Base-by-base conservation (phyloP, 176 grass and related monocot genomes). In the Alloteropsis semialata region DNA sequence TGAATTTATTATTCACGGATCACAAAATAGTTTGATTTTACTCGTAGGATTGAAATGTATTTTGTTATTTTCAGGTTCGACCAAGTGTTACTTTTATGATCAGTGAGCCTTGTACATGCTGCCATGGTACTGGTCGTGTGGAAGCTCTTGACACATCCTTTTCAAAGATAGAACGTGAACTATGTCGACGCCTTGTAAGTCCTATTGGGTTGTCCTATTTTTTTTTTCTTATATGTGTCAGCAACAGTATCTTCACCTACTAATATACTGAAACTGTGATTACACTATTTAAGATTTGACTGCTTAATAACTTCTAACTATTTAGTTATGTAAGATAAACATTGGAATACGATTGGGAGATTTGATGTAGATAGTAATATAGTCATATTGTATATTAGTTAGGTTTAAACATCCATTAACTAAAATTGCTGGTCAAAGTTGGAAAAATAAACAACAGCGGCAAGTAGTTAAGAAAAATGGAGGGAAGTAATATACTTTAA, bases 21-120 rank as follows among this genome's bases (percentile, higher is more conserved):
- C 76, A 10, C 25, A 27, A 2, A 8, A 78, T 75, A 84, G 30
- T 68, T 80, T 10, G 32, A 84, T 45, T 39, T 75, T 77, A 13
- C 13, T 39, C 8, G 22, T 77, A 62, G 55, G 74, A 37, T 93
- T 64, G 72, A 53, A 58, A 74, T 30, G 19, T 30, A 4, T 84
- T 55, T 44, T 80, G 63, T 73, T 69, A 44, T 84, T 76, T 92
- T 32, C 83, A 98, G 96, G 96, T 98, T 89, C 82, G 96, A 34
- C 96, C 96, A 30, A 98, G 96, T 84, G 92, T 98, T 57, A 89
- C 92, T 65, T 98, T 98, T 76, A 95, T 95, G 96, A 98, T 98
- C 60, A 98, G 92, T 50, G 92, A 98, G 80, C 90, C 87, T 45
- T 98, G 96, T 84, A 76, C 81, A 49, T 93, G 90, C 79, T 98